Base-by-base conservation (phyloP, 257 asterid genomes). In the Catharanthus roseus region DNA sequence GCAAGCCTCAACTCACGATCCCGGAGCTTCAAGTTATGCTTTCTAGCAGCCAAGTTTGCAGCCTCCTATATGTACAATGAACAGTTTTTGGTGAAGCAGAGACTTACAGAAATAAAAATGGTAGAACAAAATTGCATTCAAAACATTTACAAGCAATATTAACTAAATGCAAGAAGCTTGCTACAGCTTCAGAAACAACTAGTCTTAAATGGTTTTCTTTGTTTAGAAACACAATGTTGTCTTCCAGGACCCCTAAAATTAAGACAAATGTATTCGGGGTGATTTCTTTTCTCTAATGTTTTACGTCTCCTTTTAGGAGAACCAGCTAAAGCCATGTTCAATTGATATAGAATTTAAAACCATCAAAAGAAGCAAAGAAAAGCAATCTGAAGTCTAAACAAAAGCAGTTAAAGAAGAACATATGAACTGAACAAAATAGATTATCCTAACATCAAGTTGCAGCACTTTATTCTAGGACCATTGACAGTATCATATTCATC, bases 1-100 rank as follows among this genome's bases (percentile, higher is more conserved):
- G 86, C 84, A 5, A 93, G 80, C 81, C 99, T 83, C 28, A 93
- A 81, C 75, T 86, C 96, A 45, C 95, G 96, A 77, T 85, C 86
- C 53, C 93, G 89, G 28, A 92, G 77, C 87, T 70, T 80, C 85
- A 92, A 62, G 69, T 80, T 75, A 55, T 74, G 96, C 58, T 69
- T 86, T 78, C 76, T 86, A 36, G 81, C 58, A 29, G 82, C 63
- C 70, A 77, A 19, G 54, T 84, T 85, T 51, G 90, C 93, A 77
- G 90, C 96, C 67, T 93, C 96, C 99, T 93, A 74, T 80, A 78
- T 36, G 65, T 53, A 26, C n/a, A 79, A 67, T 16, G 49, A 72
- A 1, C 1, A 49, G n/a, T 31, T 3, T 24, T 33, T 60, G 68
- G 53, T 58, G 18, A 44, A 34, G 24, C 4, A 21, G 31, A 42